Percentiles rank a stretch among this genome's conserved stretches.
phyloP scores from a whole-genome alignment of 768 basidiomycete genomes.

The Tricholoma hemisulphureum region DNA sequence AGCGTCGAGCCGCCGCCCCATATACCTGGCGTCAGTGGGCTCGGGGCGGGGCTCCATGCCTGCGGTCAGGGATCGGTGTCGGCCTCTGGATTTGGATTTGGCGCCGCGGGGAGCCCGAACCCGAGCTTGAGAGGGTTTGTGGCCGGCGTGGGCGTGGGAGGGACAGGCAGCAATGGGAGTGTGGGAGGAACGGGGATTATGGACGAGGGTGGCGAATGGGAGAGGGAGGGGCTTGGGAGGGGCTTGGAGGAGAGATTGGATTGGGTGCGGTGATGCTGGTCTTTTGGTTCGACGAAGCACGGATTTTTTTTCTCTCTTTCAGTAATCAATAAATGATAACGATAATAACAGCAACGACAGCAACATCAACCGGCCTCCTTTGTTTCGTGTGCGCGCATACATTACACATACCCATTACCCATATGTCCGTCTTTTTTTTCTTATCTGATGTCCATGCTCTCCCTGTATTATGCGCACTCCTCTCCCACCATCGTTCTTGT shows the following conservation, averaged over 20 bases:
- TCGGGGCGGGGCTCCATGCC: constrained; percentile 24
- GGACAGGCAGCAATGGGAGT: constrained; percentile 11
- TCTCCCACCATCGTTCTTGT: too few relatives aligned
- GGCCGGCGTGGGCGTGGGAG: neutral
- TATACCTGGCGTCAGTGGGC: constrained; percentile 57
- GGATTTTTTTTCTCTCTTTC: too few relatives aligned
- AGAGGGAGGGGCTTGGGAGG: constrained; percentile 76
- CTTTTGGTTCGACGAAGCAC: too few relatives aligned
- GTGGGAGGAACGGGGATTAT: constrained; percentile 50
- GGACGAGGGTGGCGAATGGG: constrained; percentile 83
- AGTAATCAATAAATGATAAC: too few relatives aligned
- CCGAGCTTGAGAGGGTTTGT: constrained; percentile 1
- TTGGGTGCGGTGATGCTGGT: neutral
- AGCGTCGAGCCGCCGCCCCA: constrained; percentile 69
- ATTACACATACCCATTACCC: too few relatives aligned
- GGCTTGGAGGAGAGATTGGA: constrained; percentile 85
- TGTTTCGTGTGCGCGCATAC: too few relatives aligned
- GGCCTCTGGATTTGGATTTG: too few relatives aligned
- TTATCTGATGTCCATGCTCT: too few relatives aligned
- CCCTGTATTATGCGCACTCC: too few relatives aligned
- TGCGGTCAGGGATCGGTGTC: constrained; percentile 27
- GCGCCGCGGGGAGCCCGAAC: neutral
- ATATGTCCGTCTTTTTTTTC: too few relatives aligned
- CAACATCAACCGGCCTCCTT: too few relatives aligned
- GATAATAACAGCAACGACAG: too few relatives aligned